Conservation (phyloP, 139 green algal genomes). For the Zygnema circumcarinatum region DNA sequence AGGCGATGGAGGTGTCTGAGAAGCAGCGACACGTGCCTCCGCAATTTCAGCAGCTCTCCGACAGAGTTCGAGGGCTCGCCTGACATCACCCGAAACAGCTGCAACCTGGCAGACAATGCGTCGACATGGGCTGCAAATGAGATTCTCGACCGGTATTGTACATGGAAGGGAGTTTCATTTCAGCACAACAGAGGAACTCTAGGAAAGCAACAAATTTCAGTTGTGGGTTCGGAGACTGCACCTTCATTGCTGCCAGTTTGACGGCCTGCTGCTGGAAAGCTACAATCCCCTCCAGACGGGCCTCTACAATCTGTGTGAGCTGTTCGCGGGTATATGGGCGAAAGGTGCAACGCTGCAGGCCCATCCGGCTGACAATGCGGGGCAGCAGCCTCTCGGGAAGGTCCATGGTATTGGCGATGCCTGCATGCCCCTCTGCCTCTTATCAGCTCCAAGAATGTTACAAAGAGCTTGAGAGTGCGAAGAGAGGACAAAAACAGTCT, state of each 20-base stretch:
- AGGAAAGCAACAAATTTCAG: no score
- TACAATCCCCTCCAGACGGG: slow-evolving; percentile 68
- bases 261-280: slow-evolving; percentile 59
- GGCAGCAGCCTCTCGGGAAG: slow-evolving; percentile 92
- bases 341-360: slow-evolving; percentile 51
- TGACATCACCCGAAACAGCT: slow-evolving; percentile 61
- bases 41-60: slow-evolving; percentile 63
- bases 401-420: slow-evolving; percentile 98
- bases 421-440: slow-evolving; percentile 49
- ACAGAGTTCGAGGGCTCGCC: slow-evolving; percentile 67
- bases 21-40: no score
- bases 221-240: no score
- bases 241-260: slow-evolving; percentile 63
- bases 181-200: no score
- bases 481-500: no score
- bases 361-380: slow-evolving; percentile 76
- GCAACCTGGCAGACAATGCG: slow-evolving; percentile 66
- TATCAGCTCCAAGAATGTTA: no score
- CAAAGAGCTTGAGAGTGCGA: no score
- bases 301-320: slow-evolving; percentile 74
- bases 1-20: no score
- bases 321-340: slow-evolving; percentile 60
- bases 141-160: no score
- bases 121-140: neutral
- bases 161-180: no score